phyloP scores from a whole-genome alignment of 2,329 filamentous ascomycete species.

The Tolypocladium amazonense region DNA sequence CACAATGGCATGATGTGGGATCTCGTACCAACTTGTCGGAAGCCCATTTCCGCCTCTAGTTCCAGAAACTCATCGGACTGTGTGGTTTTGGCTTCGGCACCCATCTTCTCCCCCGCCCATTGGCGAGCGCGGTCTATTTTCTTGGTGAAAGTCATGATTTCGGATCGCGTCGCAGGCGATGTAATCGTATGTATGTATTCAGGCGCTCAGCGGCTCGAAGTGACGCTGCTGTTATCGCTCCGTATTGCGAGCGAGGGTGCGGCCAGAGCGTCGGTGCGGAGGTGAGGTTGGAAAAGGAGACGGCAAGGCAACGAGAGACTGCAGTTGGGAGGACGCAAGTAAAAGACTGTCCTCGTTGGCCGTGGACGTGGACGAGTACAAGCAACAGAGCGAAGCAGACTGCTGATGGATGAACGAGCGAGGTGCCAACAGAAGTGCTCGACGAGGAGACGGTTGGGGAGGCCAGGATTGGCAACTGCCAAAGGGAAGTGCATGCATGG shows the following conservation, averaged over 20 bases:
- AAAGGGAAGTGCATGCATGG: neutral
- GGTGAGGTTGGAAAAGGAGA: neutral
- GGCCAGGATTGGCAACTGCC: neutral
- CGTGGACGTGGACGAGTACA: neutral
- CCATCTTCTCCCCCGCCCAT: constrained; percentile 97
- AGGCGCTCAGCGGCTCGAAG: neutral
- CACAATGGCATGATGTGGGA: neutral
- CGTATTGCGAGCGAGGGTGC: neutral
- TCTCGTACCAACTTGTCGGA: constrained; percentile 70
- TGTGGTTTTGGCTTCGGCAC: constrained; percentile 75
- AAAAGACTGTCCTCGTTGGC: neutral
- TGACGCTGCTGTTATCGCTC: neutral
- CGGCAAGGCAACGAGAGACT: neutral
- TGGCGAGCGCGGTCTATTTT: constrained; percentile 94
- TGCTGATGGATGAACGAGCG: neutral
- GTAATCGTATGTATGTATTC: neutral
- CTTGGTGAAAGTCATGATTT: constrained; percentile 53
- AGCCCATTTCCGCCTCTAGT: constrained; percentile 79
- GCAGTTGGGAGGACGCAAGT: neutral
- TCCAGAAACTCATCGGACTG: constrained; percentile 86
- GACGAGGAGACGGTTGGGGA: neutral
- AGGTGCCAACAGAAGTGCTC: neutral
- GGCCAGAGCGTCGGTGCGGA: neutral
- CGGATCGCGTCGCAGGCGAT: neutral
- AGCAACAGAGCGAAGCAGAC: neutral